Evolutionary conservation across 441 rosid genomes (phyloP), one percentile per base, ranked within the genome.

Genomic region (Erodium moschatum): DNA sequence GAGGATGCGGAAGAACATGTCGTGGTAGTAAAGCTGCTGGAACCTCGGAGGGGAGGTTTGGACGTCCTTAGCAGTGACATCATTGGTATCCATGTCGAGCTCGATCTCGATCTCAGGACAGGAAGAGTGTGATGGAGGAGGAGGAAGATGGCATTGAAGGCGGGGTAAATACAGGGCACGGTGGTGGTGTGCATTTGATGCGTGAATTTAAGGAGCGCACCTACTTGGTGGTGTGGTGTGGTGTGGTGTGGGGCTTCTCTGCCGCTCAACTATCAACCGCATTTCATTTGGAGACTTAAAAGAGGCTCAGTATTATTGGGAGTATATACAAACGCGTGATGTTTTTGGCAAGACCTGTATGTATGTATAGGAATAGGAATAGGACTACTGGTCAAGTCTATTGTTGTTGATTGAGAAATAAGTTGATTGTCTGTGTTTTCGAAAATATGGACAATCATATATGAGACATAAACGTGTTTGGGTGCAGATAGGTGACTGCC

Each of bases 141-240:
- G 60, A 52, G 18, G 58, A 52, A 16, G 58, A 52, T 6, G 60
- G 60, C 60, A 52, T 52, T 52, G 60, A 52, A 16, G 60, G 60
- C 9, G 60, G 16, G n/a, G 58, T 52, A 52, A 52, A 52, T 52
- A 52, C 21, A 52, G 19, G 5, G 60, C 60, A 52, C 15, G 60
- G 60, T 52, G 60, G 6, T 40, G 46, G 60, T 52, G 60, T 48
- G 15, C 20, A 52, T 52, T 52, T 52, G 60, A 16, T 52, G 60
- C 9, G 16, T 5, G 60, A 52, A 52, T 52, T 52, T 52, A 52
- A 52, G 60, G 20, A 16, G 19, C 15, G 19, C 20, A 52, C 60
- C 60, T 52, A 52, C 60, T 52, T 0, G n/a, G n/a, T n/a, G n/a
- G n/a, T n/a, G n/a, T n/a, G n/a, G n/a, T n/a, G n/a, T n/a, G n/a